These are phyloP conservation scores for Craspedostauros australis DNA, from an alignment of 108 stramenopile species.

Conservation along the genomic window DNA sequence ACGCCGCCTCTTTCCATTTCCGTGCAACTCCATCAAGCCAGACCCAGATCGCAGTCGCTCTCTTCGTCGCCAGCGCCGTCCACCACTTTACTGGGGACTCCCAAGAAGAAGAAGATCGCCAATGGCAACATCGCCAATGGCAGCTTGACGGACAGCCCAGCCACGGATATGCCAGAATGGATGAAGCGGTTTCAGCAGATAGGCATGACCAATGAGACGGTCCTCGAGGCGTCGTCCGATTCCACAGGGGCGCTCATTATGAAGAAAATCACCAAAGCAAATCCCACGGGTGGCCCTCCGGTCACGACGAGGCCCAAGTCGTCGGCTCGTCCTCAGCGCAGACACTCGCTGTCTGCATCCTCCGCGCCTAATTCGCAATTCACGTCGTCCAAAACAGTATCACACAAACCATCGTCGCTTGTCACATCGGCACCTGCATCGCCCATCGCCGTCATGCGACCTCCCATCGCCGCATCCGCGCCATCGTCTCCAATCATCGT, in stretches of 20 bases:
- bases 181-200: constrained; percentile 14
- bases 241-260: neutral
- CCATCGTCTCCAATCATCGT: too few relatives aligned
- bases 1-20: neutral
- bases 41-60: constrained; percentile 1
- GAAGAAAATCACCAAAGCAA: neutral
- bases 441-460: too few relatives aligned
- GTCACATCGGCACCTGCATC: too few relatives aligned
- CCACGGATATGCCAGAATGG: constrained; percentile 9
- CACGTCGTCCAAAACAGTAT: too few relatives aligned
- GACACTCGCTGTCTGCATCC: neutral
- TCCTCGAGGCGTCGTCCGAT: neutral
- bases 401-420: too few relatives aligned
- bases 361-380: too few relatives aligned
- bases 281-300: neutral
- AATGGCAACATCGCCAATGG: neutral
- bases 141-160: neutral
- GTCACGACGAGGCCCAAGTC: constrained; percentile 6
- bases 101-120: neutral
- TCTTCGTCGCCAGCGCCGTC: neutral
- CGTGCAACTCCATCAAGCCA: constrained; percentile 2
- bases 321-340: neutral
- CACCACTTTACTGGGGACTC: neutral
- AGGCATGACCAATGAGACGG: neutral
- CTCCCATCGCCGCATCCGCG: too few relatives aligned